Evolutionary conservation across 2,329 filamentous ascomycete genomes (phyloP), one percentile per base, ranked within the genome.

Genomic region (Colletotrichum somersetense): DNA sequence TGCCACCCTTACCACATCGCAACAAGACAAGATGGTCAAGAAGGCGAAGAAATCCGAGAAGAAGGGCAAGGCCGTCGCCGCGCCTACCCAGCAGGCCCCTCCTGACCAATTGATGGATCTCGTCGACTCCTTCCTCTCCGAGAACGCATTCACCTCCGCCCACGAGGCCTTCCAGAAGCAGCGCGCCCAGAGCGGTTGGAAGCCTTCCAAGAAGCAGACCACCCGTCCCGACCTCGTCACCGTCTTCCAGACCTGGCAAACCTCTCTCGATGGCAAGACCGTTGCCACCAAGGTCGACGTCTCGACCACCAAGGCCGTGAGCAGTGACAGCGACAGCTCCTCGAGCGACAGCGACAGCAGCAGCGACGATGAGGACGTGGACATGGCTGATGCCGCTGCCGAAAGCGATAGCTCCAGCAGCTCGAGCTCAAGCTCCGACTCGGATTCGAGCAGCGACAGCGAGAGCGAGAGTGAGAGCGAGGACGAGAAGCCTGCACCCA

Each of bases 91-190:
- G 38, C 71, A 80, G 38, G 79, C 83, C 58, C 85, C 89, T 35
- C 87, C 91, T 5, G 81, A 87, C 38, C 87, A 92, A 80, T 83
- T 95, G 46, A 84, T 95, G 78, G 88, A 90, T 73, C 84, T 93
- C 20, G 87, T 95, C 76, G 89, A 89, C 74, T 81, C 83, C 30
- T 95, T 94, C 80, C 85, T 95, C 62, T 86, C 86, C 53, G 87
- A 91, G 57, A 87, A 92, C 79, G 88, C 89, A n/a, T 92, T 93
- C 77, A 80, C 85, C 59, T 85, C 85, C 71, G 89, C 92, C 57
- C 88, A 88, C 77, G 83, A 86, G 71, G 87, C 89, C 6, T 91
- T 94, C 77, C 84, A 85, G 76, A 89, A 91, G 78, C 90, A 94
- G 78, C 85, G 88, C 65, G 86, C 82, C 78, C 85, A 83, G 81